Percentiles rank a stretch among this genome's conserved stretches.
These are phyloP conservation scores for Stenogyne calaminthoides DNA, from an alignment of 305 asterid genomes.

Conservation along the genomic window DNA sequence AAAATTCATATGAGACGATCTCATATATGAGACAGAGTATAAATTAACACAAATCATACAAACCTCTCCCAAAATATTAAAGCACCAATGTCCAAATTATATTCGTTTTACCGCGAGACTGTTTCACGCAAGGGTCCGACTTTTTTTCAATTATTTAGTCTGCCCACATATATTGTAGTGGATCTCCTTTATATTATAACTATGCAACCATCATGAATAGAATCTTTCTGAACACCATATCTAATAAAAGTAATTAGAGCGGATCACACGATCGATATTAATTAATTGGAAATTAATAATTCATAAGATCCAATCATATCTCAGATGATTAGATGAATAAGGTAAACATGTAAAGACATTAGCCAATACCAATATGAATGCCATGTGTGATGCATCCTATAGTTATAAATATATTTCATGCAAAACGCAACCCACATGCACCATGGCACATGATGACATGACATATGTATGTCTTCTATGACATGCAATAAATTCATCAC, in stretches of 20 bases:
- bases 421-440: not conserved
- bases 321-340: not conserved
- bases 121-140: too few species aligned
- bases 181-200: not conserved
- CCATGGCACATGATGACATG: not conserved
- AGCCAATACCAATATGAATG: not conserved
- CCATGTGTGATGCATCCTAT: not conserved
- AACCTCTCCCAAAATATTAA: too few species aligned
- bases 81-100: too few species aligned
- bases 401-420: not conserved
- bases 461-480: not conserved
- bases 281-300: conserved; percentile 8
- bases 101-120: too few species aligned
- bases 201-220: not conserved
- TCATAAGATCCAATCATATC: conserved; percentile 21
- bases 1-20: too few species aligned
- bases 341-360: not conserved
- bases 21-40: too few species aligned
- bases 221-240: not conserved
- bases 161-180: too few species aligned
- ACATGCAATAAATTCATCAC: not conserved
- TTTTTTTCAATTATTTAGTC: too few species aligned
- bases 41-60: too few species aligned
- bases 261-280: not conserved
- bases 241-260: not conserved